Conservation (phyloP, 345 rosid genomes). For the Syzygium grande region DNA sequence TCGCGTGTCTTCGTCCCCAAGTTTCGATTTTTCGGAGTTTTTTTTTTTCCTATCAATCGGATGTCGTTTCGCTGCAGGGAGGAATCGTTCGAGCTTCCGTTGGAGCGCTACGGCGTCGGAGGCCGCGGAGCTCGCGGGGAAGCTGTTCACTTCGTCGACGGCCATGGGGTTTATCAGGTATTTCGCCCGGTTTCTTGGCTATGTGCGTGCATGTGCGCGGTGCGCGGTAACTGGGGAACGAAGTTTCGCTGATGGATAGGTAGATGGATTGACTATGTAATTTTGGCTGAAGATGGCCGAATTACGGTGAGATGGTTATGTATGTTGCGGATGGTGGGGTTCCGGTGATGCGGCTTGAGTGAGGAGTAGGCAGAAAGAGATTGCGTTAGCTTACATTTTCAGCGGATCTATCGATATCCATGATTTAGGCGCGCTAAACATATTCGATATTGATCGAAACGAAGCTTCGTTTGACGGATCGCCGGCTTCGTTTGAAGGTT, state of each 20-base stretch:
- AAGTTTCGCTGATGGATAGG: background rate
- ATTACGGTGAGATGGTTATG: background rate
- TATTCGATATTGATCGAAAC: background rate
- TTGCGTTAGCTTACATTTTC: background rate
- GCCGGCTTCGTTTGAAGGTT: background rate
- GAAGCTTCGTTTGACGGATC: background rate
- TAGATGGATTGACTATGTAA: background rate
- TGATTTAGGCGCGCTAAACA: background rate
- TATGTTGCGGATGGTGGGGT: background rate
- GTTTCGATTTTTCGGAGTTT: background rate
- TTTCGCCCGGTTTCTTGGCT: background rate
- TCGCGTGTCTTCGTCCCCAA: background rate
- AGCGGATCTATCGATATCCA: background rate
- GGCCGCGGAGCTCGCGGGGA: conserved; percentile 31
- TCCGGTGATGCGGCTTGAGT: background rate
- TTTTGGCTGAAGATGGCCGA: background rate
- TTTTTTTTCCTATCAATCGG: background rate
- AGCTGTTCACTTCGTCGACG: conserved; percentile 47
- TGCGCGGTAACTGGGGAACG: background rate
- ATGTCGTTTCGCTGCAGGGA: conserved; percentile 25
- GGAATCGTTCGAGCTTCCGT: conserved; percentile 44
- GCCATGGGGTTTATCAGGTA: conserved; percentile 47
- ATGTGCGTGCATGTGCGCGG: background rate
- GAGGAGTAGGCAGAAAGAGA: background rate
- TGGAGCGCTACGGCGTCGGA: conserved; percentile 37